Base-by-base conservation (phyloP, 371 early-diverging fungal species). In the Syncephalastrum sp. region DNA sequence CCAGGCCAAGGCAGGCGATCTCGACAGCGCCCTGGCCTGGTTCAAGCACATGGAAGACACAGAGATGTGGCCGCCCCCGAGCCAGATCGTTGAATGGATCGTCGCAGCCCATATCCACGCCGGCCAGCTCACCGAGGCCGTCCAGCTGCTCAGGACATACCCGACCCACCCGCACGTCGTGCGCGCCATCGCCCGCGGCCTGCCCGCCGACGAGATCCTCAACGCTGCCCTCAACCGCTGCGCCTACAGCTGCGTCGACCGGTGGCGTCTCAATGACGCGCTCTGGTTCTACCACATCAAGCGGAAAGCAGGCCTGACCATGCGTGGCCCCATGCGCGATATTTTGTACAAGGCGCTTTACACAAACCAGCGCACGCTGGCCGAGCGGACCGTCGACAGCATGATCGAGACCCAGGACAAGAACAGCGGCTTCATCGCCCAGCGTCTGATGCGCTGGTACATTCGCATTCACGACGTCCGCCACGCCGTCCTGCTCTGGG, bases 401-500 rank as follows among this genome's bases (percentile, higher is more conserved):
- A 61, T 1, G 77, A 77, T 54, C 46, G 21, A 12, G 47, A 58
- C 23, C 53, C 61, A 0, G 45, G 52, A 2, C 38, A 50, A n/a
- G 38, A 33, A 33, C 38, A 33, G 38, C 10, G 38, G 10, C 38
- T 13, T 57, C 1, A 57, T 65, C 10, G 50, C 61, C 2, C 42
- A 52, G 6, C 52, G 50, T 7, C n/a, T 77, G 24, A 54, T 71
- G 3, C 27, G 64, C 1, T 61, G 44, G 33, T 71, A 64, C 23
- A 5, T 73, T 15, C 27, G 59, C 4, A 44, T 56, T 19, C 53
- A 53, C 24, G 54, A 71, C n/a, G 46, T 59, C 2, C 50, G 41
- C 2, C 57, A 68, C 19, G 66, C 72, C 13, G n/a, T 68, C n/a
- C 10, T 19, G 8, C 13, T 72, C 2, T 70, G 68, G 68, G 60